Percentiles rank a stretch among this genome's conserved stretches.
Evolutionary conservation across 208 protist species (phyloP).

Genomic region (Leishmania braziliensis): DNA sequence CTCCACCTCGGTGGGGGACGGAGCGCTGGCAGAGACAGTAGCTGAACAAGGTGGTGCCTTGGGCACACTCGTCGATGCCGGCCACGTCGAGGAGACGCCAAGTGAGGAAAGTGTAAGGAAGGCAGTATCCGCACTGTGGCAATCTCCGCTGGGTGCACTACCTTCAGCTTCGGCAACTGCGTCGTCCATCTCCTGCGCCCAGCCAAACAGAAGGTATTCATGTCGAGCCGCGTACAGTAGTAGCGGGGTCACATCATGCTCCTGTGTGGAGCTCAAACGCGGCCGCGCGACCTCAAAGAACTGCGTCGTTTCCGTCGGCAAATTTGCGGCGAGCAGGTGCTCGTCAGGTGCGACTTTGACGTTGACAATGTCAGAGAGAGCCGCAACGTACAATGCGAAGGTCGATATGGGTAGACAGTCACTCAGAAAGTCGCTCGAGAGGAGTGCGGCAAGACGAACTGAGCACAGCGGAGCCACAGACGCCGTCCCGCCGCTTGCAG

Average conservation of each 20-base stretch:
- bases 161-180: not conserved
- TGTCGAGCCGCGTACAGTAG: constrained; percentile 23
- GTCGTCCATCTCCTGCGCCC: not conserved
- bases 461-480: not conserved
- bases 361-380: not conserved
- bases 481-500: not conserved
- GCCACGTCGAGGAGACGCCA: constrained; percentile 1
- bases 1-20: constrained; percentile 1
- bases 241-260: not conserved
- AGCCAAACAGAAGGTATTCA: constrained; percentile 19
- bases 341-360: not conserved
- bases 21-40: not conserved
- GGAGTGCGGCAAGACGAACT: constrained; percentile 11
- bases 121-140: not conserved
- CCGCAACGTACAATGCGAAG: not conserved
- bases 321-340: not conserved
- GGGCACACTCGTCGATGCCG: not conserved
- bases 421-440: constrained; percentile 16
- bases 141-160: not conserved
- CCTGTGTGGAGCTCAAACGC: not conserved
- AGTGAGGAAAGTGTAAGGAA: not conserved
- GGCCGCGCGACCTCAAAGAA: not conserved
- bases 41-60: not conserved
- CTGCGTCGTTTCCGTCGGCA: not conserved
- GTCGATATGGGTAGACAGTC: constrained; percentile 7